A percentile compares a stretch with the other conserved stretches of the same genome.
Evolutionary conservation across 306 rosid species (phyloP).

Genomic region (Vigna unguiculata): DNA sequence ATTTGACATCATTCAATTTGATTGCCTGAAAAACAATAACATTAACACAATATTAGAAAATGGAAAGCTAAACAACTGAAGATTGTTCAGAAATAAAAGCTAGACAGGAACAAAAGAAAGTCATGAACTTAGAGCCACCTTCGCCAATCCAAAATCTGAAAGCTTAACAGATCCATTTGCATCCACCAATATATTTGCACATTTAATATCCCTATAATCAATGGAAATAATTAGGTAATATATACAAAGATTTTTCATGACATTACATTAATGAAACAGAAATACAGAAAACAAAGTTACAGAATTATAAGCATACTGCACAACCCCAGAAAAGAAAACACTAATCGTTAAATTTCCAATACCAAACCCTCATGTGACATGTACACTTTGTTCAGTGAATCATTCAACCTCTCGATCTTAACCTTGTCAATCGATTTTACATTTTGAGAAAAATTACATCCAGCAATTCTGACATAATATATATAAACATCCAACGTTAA

Average conservation of each 20-base stretch:
- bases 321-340: slow-evolving; percentile 4
- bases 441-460: neutral
- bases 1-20: slow-evolving; percentile 77
- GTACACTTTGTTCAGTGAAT: neutral
- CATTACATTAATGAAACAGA: neutral
- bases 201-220: slow-evolving; percentile 78
- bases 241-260: neutral
- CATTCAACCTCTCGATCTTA: slow-evolving; percentile 26
- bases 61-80: slow-evolving; percentile 8
- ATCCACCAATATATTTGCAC: slow-evolving; percentile 93
- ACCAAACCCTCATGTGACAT: neutral
- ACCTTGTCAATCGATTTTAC: slow-evolving; percentile 3
- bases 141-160: slow-evolving; percentile 98
- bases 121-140: slow-evolving; percentile 55
- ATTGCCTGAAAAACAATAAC: slow-evolving; percentile 61
- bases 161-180: slow-evolving; percentile 93
- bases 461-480: neutral
- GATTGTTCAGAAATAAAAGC: neutral
- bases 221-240: neutral
- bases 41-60: slow-evolving; percentile 38
- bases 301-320: slow-evolving; percentile 30
- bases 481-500: neutral
- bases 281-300: slow-evolving; percentile 34
- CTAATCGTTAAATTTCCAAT: slow-evolving; percentile 22
- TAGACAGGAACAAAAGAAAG: neutral